These are phyloP conservation scores for Tylopilus sp. DNA, from an alignment of 1,284 basidiomycete species.

Conservation along the genomic window DNA sequence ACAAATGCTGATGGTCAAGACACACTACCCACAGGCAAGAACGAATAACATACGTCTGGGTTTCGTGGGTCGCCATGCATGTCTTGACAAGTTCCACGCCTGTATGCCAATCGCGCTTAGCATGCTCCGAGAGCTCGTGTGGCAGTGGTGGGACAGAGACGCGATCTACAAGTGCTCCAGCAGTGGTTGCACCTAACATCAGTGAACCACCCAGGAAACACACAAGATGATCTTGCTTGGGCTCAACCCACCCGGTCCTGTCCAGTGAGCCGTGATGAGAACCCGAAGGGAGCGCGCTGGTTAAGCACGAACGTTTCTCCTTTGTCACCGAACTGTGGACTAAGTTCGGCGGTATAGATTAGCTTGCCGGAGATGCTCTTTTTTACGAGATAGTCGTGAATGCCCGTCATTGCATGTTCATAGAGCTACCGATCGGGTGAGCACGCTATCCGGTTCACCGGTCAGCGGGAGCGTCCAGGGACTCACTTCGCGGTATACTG, in stretches of 20 bases:
- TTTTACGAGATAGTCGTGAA: constrained; percentile 74
- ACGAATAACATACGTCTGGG: constrained; percentile 62
- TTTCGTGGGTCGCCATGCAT: constrained; percentile 86
- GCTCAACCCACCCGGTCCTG: constrained; percentile 67
- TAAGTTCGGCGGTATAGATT: constrained; percentile 81
- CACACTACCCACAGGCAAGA: background rate
- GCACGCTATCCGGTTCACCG: background rate
- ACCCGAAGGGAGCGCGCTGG: constrained; percentile 1
- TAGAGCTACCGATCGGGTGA: constrained; percentile 63
- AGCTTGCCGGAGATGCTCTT: constrained; percentile 56
- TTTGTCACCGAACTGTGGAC: constrained; percentile 47
- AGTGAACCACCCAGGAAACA: constrained; percentile 93
- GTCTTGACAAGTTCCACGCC: constrained; percentile 83
- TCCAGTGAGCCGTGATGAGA: constrained; percentile 5
- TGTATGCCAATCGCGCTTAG: constrained; percentile 75
- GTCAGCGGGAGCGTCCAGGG: background rate
- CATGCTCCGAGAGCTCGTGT: constrained; percentile 51
- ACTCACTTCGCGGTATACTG: constrained; percentile 71
- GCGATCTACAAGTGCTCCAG: constrained; percentile 45
- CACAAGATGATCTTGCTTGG: constrained; percentile 95
- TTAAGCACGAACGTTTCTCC: constrained; percentile 46
- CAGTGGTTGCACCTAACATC: constrained; percentile 83
- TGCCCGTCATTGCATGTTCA: constrained; percentile 75
- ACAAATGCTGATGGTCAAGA: constrained; percentile 4
- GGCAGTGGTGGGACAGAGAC: constrained; percentile 61